Evolutionary conservation across 208 protist species (phyloP), one percentile per base, ranked within the genome.

Genomic region (Leishmania major): DNA sequence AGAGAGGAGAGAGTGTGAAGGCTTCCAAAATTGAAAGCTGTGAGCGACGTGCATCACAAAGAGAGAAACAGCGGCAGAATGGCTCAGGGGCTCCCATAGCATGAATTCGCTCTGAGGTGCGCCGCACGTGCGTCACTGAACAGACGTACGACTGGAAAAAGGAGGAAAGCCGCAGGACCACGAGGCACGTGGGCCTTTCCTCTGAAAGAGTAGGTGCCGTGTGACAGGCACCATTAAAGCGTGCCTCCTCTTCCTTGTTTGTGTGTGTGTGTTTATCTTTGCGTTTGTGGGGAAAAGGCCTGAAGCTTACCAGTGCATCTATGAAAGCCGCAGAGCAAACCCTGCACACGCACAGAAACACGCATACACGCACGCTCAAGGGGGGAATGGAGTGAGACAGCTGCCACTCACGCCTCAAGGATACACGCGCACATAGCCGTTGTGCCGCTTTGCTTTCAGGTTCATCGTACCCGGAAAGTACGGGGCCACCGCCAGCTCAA

Each of bases 401-500:
- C 51, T 40, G 47, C 40, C 47, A 28, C 62, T 17, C 19, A 1
- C 40, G 28, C 40, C 69, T 51, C 75, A 79, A 2, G 90, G 92
- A 79, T 91, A 89, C 31, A 95, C 82, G 75, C 87, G 88, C 66
- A 89, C 82, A 74, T 93, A 95, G 45, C 88, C 88, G 75, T 93
- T 94, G 71, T 85, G 72, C 11, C 59, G 67, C 59, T 83, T 83
- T 37, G 62, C 78, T 31, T 78, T 78, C 43, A 84, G n/a, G 43
- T 89, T 87, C 80, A 88, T 85, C 31, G 83, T 92, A 37, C 83
- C 66, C 0, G 91, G 90, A 72, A 94, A 95, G 75, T 87, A 82
- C 5, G 93, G 93, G 0, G 82, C 84, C 35, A 96, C 83, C 0
- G 89, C 89, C 35, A 94, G 85, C 76, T 93, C 93, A 80, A 96